A percentile compares a stretch with the other conserved stretches of the same genome.
Conservation (phyloP, 768 basidiomycete species). For the Boletus sp. region DNA sequence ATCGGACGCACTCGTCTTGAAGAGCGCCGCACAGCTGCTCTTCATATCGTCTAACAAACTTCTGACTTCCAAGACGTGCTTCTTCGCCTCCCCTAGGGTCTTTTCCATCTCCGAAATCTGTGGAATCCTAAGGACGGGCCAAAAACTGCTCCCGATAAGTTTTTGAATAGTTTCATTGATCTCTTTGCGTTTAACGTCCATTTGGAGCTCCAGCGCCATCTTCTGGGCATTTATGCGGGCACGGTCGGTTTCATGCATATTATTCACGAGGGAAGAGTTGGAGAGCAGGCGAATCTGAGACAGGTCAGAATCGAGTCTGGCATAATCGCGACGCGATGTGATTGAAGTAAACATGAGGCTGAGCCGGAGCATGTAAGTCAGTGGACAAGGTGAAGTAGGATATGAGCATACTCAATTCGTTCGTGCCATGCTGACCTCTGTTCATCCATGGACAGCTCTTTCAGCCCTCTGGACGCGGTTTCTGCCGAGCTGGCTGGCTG, state of each 20-base stretch:
- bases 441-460: constrained; percentile 33
- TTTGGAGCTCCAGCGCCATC: constrained; percentile 19
- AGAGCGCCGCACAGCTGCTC: constrained; percentile 19
- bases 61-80: constrained; percentile 32
- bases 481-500: neutral
- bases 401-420: constrained; percentile 38
- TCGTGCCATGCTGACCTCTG: constrained; percentile 38
- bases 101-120: constrained; percentile 26
- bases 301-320: constrained; percentile 34
- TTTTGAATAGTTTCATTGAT: constrained; percentile 29
- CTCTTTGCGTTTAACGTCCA: constrained; percentile 31
- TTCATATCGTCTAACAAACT: constrained; percentile 21
- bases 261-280: constrained; percentile 20
- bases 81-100: constrained; percentile 22
- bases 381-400: neutral
- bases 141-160: constrained; percentile 36
- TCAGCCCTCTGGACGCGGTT: constrained; percentile 5
- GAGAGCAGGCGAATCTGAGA: constrained; percentile 24
- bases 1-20: constrained; percentile 16
- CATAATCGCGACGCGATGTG: constrained; percentile 30
- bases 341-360: constrained; percentile 38
- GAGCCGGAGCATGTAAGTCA: neutral
- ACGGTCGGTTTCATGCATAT: constrained; percentile 27
- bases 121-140: constrained; percentile 35
- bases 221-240: constrained; percentile 23